These are phyloP conservation scores for Lycium ferocissimum DNA, from an alignment of 257 asterid genomes.

Conservation along the genomic window DNA sequence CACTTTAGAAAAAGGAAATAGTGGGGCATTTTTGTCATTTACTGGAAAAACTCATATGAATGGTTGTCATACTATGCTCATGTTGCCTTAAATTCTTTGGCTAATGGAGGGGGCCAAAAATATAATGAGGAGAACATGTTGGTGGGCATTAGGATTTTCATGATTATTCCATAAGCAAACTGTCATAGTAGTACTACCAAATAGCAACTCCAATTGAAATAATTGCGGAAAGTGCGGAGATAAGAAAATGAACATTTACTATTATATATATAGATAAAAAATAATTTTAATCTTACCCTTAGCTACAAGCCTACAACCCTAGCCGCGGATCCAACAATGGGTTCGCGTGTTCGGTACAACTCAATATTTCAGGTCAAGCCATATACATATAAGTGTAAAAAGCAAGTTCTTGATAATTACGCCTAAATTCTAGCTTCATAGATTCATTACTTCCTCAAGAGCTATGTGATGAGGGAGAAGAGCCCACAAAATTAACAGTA, in stretches of 20 bases:
- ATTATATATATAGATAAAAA: too few relatives aligned
- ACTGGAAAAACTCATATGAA: conserved; percentile 37
- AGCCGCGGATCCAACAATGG: background rate
- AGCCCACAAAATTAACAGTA: conserved; percentile 9
- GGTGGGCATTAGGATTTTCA: conserved; percentile 32
- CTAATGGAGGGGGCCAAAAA: conserved; percentile 41
- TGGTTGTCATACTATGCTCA: conserved; percentile 37
- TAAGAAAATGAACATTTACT: too few relatives aligned
- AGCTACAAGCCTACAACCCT: too few relatives aligned
- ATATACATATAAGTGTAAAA: background rate
- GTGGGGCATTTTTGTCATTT: conserved; percentile 50
- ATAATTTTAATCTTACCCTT: too few relatives aligned
- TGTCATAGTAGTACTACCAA: conserved; percentile 8
- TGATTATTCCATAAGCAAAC: conserved; percentile 5
- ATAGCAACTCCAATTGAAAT: background rate
- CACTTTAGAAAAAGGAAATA: conserved; percentile 35
- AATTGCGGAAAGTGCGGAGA: too few relatives aligned
- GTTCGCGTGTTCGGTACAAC: background rate
- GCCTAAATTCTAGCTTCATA: background rate
- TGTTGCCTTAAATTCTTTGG: conserved; percentile 39
- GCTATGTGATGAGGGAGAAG: background rate
- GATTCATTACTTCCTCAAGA: background rate
- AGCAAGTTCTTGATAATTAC: too few relatives aligned
- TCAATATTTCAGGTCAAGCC: background rate
- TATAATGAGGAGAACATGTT: conserved; percentile 22